A percentile compares a stretch with the other conserved stretches of the same genome.
phyloP scores from a whole-genome alignment of 179 eudicot species.

The Heliamphora ciliata region DNA sequence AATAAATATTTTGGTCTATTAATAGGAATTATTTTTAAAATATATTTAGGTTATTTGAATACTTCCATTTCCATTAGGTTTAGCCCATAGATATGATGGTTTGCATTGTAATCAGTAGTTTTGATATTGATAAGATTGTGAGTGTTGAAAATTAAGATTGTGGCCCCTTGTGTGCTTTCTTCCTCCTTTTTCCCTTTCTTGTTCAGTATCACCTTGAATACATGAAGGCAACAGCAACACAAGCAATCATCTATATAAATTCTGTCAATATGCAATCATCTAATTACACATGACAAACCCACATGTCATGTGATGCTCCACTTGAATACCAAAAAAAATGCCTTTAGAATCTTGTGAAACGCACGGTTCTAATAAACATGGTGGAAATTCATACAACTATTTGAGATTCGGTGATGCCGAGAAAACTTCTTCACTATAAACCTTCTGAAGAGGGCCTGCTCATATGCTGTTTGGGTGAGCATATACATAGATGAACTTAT shows the following conservation, averaged over 20 bases:
- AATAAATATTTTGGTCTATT: too few relatives aligned
- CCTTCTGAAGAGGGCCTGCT: background rate
- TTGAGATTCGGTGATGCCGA: background rate
- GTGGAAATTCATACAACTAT: background rate
- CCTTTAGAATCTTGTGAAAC: background rate
- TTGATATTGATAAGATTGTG: too few relatives aligned
- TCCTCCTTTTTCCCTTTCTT: too few relatives aligned
- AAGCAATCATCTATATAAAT: background rate
- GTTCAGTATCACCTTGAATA: background rate
- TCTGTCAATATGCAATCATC: background rate
- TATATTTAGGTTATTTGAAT: too few relatives aligned
- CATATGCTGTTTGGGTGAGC: background rate
- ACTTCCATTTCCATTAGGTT: too few relatives aligned
- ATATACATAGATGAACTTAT: background rate
- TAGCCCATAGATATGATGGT: too few relatives aligned
- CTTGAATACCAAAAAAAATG: background rate
- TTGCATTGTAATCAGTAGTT: too few relatives aligned
- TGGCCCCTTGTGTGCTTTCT: too few relatives aligned
- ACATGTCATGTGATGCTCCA: background rate
- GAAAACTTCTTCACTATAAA: background rate
- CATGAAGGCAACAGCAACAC: background rate
- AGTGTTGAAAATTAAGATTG: too few relatives aligned
- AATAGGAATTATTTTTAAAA: too few relatives aligned
- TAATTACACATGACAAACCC: background rate
- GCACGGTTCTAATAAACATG: background rate